Evolutionary conservation across 768 basidiomycete genomes (phyloP).

Genomic region (Daedaleopsis nitida): DNA sequence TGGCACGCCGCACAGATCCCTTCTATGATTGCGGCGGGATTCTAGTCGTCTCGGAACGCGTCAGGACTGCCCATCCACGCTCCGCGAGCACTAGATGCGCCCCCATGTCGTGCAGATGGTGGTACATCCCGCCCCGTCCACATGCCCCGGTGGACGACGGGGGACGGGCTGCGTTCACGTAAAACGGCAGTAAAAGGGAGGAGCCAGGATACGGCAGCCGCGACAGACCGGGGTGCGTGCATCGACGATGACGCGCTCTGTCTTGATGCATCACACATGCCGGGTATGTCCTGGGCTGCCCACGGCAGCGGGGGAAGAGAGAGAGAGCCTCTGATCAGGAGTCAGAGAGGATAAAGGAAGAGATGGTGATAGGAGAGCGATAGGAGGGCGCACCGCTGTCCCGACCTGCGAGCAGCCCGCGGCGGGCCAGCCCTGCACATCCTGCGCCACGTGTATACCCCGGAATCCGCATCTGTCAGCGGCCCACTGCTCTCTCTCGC

Average conservation of each 20-base stretch:
- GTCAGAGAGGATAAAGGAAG: not conserved
- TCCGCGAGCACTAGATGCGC: too few species aligned
- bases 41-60: too few species aligned
- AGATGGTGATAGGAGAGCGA: slow-evolving; percentile 12
- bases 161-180: slow-evolving; percentile 1
- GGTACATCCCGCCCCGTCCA: slow-evolving; percentile 10
- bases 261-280: slow-evolving; percentile 10
- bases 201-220: too few species aligned
- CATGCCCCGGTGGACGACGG: not conserved
- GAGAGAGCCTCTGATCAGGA: too few species aligned
- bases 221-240: not conserved
- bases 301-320: too few species aligned
- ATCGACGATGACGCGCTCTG: slow-evolving; percentile 2
- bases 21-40: too few species aligned
- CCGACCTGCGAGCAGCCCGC: slow-evolving; percentile 5
- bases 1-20: too few species aligned
- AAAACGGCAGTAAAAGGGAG: not conserved
- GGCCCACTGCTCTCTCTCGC: not conserved
- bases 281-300: too few species aligned
- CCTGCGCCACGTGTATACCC: not conserved
- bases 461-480: not conserved
- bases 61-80: too few species aligned
- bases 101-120: not conserved
- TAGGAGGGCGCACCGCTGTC: slow-evolving; percentile 20
- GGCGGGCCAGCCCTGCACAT: not conserved